phyloP scores from a whole-genome alignment of 768 basidiomycete genomes.

The Daedalea quercina region DNA sequence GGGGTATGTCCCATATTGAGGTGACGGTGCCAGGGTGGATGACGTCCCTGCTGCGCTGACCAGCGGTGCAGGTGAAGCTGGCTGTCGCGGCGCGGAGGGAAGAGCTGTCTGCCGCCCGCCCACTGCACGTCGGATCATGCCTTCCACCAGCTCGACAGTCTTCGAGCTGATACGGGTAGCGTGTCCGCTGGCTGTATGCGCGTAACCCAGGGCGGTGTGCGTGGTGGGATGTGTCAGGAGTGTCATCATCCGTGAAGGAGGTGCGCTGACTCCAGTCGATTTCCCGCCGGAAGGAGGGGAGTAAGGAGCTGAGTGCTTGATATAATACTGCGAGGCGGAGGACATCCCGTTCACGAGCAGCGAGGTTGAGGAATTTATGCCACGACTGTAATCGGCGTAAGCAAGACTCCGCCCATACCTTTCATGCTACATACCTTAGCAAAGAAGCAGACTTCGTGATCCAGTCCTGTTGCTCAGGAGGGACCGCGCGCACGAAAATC shows the following conservation, averaged over 20 bases:
- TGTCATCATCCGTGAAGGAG: constrained; percentile 17
- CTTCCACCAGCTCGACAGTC: constrained; percentile 55
- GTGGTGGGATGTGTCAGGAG: constrained; percentile 48
- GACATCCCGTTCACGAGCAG: constrained; percentile 57
- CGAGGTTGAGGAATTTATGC: constrained; percentile 60
- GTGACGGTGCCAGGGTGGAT: not conserved
- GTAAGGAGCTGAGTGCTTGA: constrained; percentile 46
- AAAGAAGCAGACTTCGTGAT: constrained; percentile 52
- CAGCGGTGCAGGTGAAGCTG: not conserved
- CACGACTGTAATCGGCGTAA: constrained; percentile 38
- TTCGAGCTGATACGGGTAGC: constrained; percentile 61
- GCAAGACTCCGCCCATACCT: not conserved
- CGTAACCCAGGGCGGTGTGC: constrained; percentile 47
- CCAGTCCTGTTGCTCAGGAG: constrained; percentile 66
- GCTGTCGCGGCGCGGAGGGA: not conserved
- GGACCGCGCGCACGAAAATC: constrained; percentile 54
- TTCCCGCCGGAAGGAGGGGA: constrained; percentile 17
- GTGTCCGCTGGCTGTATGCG: constrained; percentile 59
- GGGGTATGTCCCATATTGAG: not conserved
- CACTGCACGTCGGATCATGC: constrained; percentile 50
- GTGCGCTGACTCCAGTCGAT: constrained; percentile 17
- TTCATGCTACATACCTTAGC: constrained; percentile 42
- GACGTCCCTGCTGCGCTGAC: not conserved
- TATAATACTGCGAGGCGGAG: constrained; percentile 54
- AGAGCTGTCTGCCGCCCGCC: constrained; percentile 24